phyloP scores from a whole-genome alignment of 75 land plant genomes.

The Cupressus sempervirens region DNA sequence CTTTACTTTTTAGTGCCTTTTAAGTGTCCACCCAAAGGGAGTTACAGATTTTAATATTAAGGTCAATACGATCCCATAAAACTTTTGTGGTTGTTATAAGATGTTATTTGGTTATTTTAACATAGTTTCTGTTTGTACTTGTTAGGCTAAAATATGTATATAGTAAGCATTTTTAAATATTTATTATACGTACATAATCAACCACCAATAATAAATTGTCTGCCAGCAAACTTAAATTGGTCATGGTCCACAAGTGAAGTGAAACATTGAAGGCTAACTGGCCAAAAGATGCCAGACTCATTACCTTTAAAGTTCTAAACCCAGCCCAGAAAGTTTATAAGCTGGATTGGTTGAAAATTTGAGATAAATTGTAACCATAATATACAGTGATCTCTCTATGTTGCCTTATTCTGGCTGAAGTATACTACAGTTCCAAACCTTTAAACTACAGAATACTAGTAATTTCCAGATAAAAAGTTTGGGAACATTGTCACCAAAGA shows the following conservation, averaged over 20 bases:
- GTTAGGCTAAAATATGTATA: too few relatives aligned
- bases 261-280: not conserved
- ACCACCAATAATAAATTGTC: too few relatives aligned
- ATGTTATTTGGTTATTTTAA: too few relatives aligned
- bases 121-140: too few relatives aligned
- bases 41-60: too few relatives aligned
- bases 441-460: not conserved
- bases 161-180: too few relatives aligned
- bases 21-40: too few relatives aligned
- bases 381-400: not conserved
- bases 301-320: not conserved
- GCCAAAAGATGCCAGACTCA: not conserved
- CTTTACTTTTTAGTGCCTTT: too few relatives aligned
- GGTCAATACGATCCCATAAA: too few relatives aligned
- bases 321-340: not conserved
- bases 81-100: too few relatives aligned
- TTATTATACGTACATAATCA: too few relatives aligned
- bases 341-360: not conserved
- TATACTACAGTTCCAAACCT: not conserved
- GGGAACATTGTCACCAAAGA: not conserved
- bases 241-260: not conserved
- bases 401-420: not conserved
- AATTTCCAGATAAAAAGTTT: not conserved
- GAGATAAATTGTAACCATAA: not conserved
- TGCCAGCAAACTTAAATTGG: too few relatives aligned